phyloP scores from a whole-genome alignment of 2,329 filamentous ascomycete genomes.

The Phoma sp. region DNA sequence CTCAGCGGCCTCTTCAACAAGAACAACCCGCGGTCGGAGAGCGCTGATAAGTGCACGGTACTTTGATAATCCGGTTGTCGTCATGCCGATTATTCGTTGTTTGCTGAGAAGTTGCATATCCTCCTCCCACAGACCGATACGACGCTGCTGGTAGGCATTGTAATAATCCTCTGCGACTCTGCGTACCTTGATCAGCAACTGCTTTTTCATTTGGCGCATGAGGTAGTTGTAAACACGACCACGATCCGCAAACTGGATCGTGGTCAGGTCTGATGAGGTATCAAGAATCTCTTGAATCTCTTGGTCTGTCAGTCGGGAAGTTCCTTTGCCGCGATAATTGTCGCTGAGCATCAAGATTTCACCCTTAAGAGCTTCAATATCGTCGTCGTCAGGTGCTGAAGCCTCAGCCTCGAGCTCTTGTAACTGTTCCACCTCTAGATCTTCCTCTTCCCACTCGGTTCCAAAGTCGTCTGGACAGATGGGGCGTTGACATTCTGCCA shows the following conservation, averaged over 20 bases:
- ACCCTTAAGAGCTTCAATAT: constrained; percentile 49
- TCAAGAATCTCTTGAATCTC: constrained; percentile 48
- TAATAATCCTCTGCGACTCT: constrained; percentile 58
- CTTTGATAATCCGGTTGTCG: constrained; percentile 81
- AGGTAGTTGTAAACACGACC: constrained; percentile 72
- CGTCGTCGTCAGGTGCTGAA: constrained; percentile 59
- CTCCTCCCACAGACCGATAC: constrained; percentile 64
- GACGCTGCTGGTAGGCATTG: constrained; percentile 58
- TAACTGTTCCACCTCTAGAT: constrained; percentile 66
- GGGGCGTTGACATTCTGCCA: constrained; percentile 53
- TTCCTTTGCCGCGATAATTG: constrained; percentile 45
- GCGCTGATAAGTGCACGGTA: constrained; percentile 73
- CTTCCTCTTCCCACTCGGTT: constrained; percentile 64
- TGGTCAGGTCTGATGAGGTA: constrained; percentile 62
- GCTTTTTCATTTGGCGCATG: constrained; percentile 60
- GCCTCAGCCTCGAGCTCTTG: constrained; percentile 66
- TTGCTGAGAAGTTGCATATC: constrained; percentile 54
- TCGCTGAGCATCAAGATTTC: constrained; percentile 43
- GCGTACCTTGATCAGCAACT: constrained; percentile 57
- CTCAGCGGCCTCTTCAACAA: constrained; percentile 84
- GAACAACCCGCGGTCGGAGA: constrained; percentile 68
- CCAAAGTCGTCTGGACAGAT: constrained; percentile 56
- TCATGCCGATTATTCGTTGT: constrained; percentile 68
- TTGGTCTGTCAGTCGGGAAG: constrained; percentile 25
- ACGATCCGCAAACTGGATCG: constrained; percentile 61